phyloP scores from a whole-genome alignment of 2,329 filamentous ascomycete species.

The Hymenoscyphus occultus region DNA sequence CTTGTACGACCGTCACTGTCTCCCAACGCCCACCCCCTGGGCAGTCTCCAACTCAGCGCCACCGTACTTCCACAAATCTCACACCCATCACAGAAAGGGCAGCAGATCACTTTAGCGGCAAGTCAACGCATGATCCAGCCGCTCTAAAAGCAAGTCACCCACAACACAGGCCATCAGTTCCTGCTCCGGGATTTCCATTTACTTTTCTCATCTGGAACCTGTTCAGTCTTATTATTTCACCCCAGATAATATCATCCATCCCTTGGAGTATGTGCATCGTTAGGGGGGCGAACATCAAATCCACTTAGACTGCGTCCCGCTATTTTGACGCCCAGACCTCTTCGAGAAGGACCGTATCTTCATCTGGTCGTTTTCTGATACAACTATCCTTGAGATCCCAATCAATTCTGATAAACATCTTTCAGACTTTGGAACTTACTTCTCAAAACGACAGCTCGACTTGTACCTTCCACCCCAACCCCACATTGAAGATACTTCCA shows the following conservation, averaged over 20 bases:
- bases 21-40: conserved; percentile 10
- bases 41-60: conserved; percentile 7
- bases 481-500: conserved; percentile 13
- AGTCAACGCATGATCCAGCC: conserved; percentile 17
- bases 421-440: conserved; percentile 22
- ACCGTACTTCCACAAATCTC: conserved; percentile 17
- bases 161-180: conserved; percentile 16
- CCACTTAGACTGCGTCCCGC: conserved; percentile 19
- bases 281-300: conserved; percentile 20
- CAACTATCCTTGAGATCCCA: conserved; percentile 25
- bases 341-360: conserved; percentile 14
- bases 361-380: conserved; percentile 26
- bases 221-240: not conserved
- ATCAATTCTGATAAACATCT: conserved; percentile 22
- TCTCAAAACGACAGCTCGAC: conserved; percentile 37
- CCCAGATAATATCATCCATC: conserved; percentile 19
- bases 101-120: conserved; percentile 25
- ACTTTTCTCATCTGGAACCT: conserved; percentile 17
- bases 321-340: conserved; percentile 18
- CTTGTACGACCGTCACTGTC: conserved; percentile 13
- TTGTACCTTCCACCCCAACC: conserved; percentile 28
- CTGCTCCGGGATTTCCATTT: conserved; percentile 18
- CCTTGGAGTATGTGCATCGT: conserved; percentile 12
- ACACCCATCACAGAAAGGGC: conserved; percentile 20
- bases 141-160: conserved; percentile 18